Percentiles rank a stretch among this genome's conserved stretches.
Evolutionary conservation across 202 grass and related monocot species (phyloP).

Genomic region (Bolboschoenoplectus hybrid): DNA sequence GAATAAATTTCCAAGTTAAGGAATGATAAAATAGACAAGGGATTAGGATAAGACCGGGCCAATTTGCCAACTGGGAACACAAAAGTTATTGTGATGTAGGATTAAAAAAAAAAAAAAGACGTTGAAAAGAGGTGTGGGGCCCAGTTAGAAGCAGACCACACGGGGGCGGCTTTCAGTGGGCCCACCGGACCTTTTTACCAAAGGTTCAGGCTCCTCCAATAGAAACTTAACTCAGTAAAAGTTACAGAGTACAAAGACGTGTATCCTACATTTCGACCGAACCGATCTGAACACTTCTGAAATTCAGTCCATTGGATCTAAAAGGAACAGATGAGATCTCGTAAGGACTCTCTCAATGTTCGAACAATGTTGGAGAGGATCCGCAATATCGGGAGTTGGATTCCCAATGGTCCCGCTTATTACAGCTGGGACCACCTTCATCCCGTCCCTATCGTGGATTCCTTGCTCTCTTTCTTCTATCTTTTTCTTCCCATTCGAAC

Average conservation of each 20-base stretch:
- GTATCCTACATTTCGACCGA: not conserved
- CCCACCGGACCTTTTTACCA: not conserved
- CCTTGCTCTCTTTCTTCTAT: not conserved
- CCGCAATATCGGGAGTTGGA: no score
- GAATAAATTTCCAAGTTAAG: not conserved
- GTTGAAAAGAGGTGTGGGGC: not conserved
- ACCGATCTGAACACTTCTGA: no score
- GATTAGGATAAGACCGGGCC: not conserved
- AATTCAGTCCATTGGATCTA: not conserved
- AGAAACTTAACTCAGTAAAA: no score
- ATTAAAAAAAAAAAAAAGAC: not conserved
- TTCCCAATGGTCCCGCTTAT: not conserved
- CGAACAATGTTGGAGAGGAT: not conserved
- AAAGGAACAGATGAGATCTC: not conserved
- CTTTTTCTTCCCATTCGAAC: not conserved
- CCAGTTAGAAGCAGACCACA: constrained; percentile 24
- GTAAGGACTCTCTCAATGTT: not conserved
- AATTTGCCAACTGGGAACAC: not conserved
- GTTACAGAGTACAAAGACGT: not conserved
- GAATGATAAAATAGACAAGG: not conserved
- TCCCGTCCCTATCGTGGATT: not conserved
- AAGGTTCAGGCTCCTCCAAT: not conserved
- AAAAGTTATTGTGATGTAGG: constrained; percentile 23
- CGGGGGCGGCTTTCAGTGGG: constrained; percentile 28
- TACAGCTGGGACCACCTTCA: not conserved